Evolutionary conservation across 169 alveolate genomes (phyloP).

Genomic region (Cryptosporidium parvum): DNA sequence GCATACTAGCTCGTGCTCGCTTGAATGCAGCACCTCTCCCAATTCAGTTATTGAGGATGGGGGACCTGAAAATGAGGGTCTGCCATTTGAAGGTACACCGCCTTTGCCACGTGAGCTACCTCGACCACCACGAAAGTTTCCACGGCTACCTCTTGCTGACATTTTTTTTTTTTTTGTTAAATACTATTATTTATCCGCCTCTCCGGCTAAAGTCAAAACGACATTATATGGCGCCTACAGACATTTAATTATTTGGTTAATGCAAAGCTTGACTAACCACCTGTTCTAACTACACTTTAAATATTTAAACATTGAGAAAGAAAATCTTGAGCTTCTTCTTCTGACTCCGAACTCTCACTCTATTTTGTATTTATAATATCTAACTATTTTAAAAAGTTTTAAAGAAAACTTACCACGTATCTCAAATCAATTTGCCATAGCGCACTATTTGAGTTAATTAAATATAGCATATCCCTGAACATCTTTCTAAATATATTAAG

Average conservation of each 20-base stretch:
- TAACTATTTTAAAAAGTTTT: neutral
- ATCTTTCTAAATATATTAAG: conserved; percentile 6
- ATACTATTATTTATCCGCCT: conserved; percentile 10
- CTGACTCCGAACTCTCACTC: conserved; percentile 68
- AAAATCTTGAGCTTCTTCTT: conserved; percentile 26
- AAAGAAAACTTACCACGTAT: conserved; percentile 59
- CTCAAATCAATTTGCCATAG: conserved; percentile 73
- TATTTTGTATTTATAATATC: neutral
- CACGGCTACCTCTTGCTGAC: conserved; percentile 70
- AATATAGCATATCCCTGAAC: conserved; percentile 67
- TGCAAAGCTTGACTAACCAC: neutral
- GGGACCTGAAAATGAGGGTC: conserved; percentile 81
- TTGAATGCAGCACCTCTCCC: conserved; percentile 91
- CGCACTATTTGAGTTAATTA: conserved; percentile 52
- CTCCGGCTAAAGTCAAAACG: conserved; percentile 40
- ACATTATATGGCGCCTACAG: conserved; percentile 47
- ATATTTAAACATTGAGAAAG: conserved; percentile 40
- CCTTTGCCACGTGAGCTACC: conserved; percentile 45
- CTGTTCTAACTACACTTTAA: neutral
- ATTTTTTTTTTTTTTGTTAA: neutral
- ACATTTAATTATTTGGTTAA: neutral
- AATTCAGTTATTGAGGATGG: conserved; percentile 85
- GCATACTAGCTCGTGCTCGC: conserved; percentile 92
- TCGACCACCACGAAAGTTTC: conserved; percentile 63
- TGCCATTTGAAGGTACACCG: conserved; percentile 67